Evolutionary conservation across 352 stramenopile species (phyloP), one percentile per base, ranked within the genome.

Genomic region (Phytophthora brassicae): DNA sequence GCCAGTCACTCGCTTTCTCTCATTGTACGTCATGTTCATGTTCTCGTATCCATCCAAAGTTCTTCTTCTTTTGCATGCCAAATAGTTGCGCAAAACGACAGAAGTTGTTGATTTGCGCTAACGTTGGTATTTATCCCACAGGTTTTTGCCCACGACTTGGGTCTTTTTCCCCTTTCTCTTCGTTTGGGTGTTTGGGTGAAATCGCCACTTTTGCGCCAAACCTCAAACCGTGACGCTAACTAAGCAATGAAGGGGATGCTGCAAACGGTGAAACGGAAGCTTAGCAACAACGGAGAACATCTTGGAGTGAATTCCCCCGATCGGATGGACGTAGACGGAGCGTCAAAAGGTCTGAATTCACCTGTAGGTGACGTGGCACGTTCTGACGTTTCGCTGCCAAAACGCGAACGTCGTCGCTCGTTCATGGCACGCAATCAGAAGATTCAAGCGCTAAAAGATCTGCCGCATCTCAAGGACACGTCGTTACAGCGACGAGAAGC

Each of bases 211-310:
- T n/a, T n/a, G n/a, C n/a, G n/a, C n/a, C 22, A 20, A n/a, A 23
- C 22, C 22, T 9, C 38, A 44, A 42, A 42, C 36, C n/a, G 36
- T 53, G 56, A 62, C 58, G 59, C 48, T 44, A 56, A 55, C 52
- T 70, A 73, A 73, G 77, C 68, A 31, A 94, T 95, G 86, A 95
- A 95, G 79, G 85, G 85, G 56, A 95, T 95, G 86, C 75, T 95
- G 56, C 86, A 94, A 79, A 94, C 86, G 57, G 86, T 94, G 31
- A 94, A 94, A 77, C 77, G 86, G 68, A 92, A 92, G 75, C 72
- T 94, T 51, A 93, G 86, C 70, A 92, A 89, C 68, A 93, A 84
- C 62, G 81, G 80, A 60, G 84, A 92, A 61, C 74, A 85, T 54
- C 57, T 88, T 14, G 68, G 68, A 23, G 75, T 67, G 16, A 74